Conservation (phyloP, 2,329 filamentous ascomycete genomes). For the Phoma sp. region DNA sequence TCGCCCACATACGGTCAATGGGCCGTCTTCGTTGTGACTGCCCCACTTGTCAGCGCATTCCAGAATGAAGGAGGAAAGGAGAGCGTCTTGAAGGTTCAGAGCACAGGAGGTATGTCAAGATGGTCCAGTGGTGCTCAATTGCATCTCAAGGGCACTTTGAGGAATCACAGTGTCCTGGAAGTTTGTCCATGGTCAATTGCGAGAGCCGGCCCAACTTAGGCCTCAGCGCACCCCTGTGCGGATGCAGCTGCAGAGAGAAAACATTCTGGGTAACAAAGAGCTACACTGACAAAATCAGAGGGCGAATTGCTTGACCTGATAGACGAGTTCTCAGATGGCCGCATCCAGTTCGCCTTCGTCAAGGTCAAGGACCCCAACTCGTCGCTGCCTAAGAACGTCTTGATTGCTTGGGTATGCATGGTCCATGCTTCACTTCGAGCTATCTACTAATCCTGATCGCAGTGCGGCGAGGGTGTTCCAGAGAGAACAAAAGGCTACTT, state of each 20-base stretch:
- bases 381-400: conserved; percentile 83
- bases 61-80: conserved; percentile 86
- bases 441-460: conserved; percentile 15
- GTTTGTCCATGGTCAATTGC: neutral
- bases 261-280: neutral
- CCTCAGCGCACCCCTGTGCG: conserved; percentile 5
- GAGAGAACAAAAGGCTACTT: conserved; percentile 99
- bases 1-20: conserved; percentile 89
- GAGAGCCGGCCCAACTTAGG: conserved; percentile 18
- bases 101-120: conserved; percentile 72
- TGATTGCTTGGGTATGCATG: conserved; percentile 79
- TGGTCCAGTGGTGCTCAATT: conserved; percentile 5
- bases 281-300: conserved; percentile 60
- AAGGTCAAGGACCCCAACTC: conserved; percentile 97
- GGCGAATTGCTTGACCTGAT: conserved; percentile 88
- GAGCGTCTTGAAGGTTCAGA: conserved; percentile 93
- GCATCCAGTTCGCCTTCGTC: conserved; percentile 94
- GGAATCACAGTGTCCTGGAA: neutral
- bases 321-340: conserved; percentile 95
- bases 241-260: neutral
- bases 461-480: conserved; percentile 96
- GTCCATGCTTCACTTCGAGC: neutral
- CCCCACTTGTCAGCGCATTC: conserved; percentile 90
- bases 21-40: conserved; percentile 92
- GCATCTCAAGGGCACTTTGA: neutral